phyloP scores from a whole-genome alignment of 345 rosid genomes.

The Syzygium oleosum region DNA sequence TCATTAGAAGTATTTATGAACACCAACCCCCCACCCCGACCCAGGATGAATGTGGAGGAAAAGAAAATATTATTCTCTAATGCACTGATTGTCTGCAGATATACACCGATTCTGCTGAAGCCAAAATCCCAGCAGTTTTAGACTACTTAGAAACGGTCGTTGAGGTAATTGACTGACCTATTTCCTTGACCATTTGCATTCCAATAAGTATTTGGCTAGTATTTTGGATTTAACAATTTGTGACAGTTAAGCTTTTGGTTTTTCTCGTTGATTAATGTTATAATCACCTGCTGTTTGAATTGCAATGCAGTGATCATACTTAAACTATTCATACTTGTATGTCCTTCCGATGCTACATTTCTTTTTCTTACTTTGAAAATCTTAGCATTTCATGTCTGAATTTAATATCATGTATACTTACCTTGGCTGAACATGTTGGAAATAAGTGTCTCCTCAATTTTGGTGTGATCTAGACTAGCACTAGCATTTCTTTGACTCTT shows the following conservation, averaged over 20 bases:
- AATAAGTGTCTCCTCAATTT: neutral
- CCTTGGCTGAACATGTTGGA: neutral
- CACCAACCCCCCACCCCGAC: neutral
- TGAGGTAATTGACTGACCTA: conserved; percentile 43
- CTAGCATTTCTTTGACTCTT: neutral
- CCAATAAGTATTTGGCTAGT: neutral
- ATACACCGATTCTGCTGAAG: conserved; percentile 85
- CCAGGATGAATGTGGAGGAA: neutral
- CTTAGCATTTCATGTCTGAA: neutral
- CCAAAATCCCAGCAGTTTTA: conserved; percentile 85
- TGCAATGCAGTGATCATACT: neutral
- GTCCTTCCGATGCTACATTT: neutral
- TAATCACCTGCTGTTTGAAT: neutral
- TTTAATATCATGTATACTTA: neutral
- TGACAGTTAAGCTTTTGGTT: neutral
- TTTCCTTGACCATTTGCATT: neutral
- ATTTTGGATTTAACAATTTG: neutral
- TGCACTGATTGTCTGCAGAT: conserved; percentile 38
- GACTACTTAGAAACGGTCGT: conserved; percentile 74
- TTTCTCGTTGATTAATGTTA: neutral
- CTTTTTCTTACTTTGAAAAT: neutral
- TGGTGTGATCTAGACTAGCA: neutral
- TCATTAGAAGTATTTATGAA: neutral
- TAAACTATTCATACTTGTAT: neutral
- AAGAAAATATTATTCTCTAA: neutral